These are phyloP conservation scores for Geoglossum cookeanum DNA, from an alignment of 2,329 filamentous ascomycete species.

Conservation along the genomic window DNA sequence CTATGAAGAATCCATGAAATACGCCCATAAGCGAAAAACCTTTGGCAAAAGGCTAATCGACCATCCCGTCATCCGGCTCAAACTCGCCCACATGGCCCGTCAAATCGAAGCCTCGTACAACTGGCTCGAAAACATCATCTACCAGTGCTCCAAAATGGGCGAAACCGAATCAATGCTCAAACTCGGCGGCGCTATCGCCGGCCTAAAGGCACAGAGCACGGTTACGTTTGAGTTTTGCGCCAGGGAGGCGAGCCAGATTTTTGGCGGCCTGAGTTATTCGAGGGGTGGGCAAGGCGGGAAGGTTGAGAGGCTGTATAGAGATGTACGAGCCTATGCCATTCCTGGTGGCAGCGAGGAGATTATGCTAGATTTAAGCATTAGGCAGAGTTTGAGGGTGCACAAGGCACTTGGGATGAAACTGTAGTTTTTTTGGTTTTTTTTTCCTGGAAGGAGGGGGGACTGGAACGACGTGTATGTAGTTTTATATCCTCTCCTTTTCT, in stretches of 20 bases:
- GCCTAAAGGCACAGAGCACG: constrained; percentile 84
- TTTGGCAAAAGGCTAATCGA: constrained; percentile 95
- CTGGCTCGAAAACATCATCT: constrained; percentile 92
- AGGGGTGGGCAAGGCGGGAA: constrained; percentile 89
- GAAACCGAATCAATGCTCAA: constrained; percentile 93
- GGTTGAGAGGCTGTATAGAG: constrained; percentile 83
- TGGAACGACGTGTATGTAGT: no score
- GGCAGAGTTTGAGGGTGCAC: constrained; percentile 74
- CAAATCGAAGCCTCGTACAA: constrained; percentile 95
- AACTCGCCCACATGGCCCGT: constrained; percentile 93
- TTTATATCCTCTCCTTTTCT: no score
- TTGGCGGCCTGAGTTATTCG: constrained; percentile 81
- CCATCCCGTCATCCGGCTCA: constrained; percentile 91
- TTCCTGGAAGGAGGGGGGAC: no score
- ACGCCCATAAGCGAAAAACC: constrained; percentile 89
- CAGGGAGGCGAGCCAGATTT: constrained; percentile 90
- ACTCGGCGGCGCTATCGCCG: constrained; percentile 82
- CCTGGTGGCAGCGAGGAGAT: constrained; percentile 95
- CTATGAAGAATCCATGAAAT: constrained; percentile 92
- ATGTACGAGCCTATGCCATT: constrained; percentile 86
- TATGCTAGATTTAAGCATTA: constrained; percentile 91
- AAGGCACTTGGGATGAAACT: constrained; percentile 93
- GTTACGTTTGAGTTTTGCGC: constrained; percentile 96
- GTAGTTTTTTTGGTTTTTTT: constrained; percentile 20
- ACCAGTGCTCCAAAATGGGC: constrained; percentile 80